phyloP scores from a whole-genome alignment of 345 rosid genomes.

The Dipteronia dyeriana region DNA sequence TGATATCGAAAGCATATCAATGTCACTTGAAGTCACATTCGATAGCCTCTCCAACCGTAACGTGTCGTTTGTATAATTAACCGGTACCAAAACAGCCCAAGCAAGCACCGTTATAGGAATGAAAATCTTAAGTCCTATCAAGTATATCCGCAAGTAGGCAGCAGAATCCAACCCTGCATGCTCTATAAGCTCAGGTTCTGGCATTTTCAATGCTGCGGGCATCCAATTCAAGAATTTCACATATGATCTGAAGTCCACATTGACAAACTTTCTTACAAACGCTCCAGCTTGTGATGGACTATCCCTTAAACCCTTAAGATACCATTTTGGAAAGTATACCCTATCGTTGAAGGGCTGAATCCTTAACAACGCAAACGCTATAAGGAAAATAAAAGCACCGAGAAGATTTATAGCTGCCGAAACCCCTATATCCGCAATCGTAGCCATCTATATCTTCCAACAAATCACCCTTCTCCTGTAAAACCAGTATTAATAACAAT shows the following conservation, averaged over 20 bases:
- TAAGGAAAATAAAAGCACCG: conserved; percentile 67
- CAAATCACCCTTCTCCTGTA: conserved; percentile 20
- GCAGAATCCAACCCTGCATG: conserved; percentile 98
- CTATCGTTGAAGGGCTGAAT: conserved; percentile 95
- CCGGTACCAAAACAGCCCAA: conserved; percentile 80
- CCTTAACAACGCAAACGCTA: conserved; percentile 78
- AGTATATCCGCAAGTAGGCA: conserved; percentile 88
- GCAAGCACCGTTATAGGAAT: conserved; percentile 74
- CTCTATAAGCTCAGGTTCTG: conserved; percentile 91
- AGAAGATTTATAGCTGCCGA: conserved; percentile 76
- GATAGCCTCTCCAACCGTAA: conserved; percentile 35
- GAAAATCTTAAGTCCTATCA: conserved; percentile 91
- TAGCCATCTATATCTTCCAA: conserved; percentile 64
- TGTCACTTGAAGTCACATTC: conserved; percentile 76
- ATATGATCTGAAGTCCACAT: conserved; percentile 70
- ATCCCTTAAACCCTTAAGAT: conserved; percentile 73
- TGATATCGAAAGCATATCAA: conserved; percentile 90
- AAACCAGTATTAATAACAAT: not conserved
- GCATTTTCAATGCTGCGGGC: conserved; percentile 92
- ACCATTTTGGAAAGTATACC: conserved; percentile 97
- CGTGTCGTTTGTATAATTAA: conserved; percentile 62
- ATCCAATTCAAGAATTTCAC: conserved; percentile 84
- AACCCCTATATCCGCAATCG: conserved; percentile 78
- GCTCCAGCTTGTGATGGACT: conserved; percentile 68
- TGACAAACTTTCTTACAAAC: conserved; percentile 58